phyloP scores from a whole-genome alignment of 306 rosid species.

The Vachellia pachyceras region DNA sequence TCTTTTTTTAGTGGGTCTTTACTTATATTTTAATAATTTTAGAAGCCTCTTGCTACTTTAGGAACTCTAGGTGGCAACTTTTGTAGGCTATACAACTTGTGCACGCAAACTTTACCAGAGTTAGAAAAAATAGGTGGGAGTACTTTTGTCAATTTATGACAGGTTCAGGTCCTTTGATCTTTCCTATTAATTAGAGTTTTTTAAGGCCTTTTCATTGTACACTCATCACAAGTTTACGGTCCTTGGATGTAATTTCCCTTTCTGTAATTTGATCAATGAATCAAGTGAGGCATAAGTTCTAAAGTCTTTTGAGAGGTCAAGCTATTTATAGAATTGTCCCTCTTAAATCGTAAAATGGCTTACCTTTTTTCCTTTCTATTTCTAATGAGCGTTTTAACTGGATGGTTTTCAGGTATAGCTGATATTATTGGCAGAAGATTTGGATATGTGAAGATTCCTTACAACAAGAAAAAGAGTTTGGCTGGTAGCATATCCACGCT shows the following conservation, averaged over 20 bases:
- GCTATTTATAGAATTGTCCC: background rate
- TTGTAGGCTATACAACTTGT: background rate
- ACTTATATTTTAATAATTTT: no score
- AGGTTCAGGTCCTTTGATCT: background rate
- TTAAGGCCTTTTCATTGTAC: background rate
- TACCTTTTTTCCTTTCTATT: background rate
- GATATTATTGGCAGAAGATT: constrained; percentile 91
- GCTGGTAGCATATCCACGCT: constrained; percentile 93
- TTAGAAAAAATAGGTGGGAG: background rate
- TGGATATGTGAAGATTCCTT: constrained; percentile 79
- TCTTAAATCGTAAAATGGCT: background rate
- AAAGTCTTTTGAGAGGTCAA: background rate
- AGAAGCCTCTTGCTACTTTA: no score
- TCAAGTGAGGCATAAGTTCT: background rate
- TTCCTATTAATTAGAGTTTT: background rate
- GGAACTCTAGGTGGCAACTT: background rate
- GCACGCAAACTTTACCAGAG: background rate
- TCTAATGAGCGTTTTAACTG: constrained; percentile 3
- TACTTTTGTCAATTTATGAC: background rate
- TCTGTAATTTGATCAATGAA: background rate
- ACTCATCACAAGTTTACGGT: background rate
- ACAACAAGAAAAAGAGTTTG: constrained; percentile 80
- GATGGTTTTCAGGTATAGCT: constrained; percentile 68
- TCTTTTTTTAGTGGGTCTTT: no score
- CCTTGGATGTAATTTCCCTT: background rate